Evolutionary conservation across 2,329 filamentous ascomycete species (phyloP), one percentile per base, ranked within the genome.

Genomic region (Zymoseptoria passerinii): DNA sequence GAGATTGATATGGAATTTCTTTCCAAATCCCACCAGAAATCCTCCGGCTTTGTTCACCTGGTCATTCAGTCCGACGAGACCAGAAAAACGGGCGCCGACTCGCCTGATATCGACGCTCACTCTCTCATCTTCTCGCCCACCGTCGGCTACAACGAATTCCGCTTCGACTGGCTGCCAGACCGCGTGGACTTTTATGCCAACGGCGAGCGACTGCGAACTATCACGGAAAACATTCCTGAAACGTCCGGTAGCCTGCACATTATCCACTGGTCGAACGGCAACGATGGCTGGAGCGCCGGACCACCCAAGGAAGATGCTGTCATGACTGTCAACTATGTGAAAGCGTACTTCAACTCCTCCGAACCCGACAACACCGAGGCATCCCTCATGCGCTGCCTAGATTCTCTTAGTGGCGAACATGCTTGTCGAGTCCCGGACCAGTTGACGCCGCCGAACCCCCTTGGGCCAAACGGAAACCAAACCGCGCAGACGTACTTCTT

Each of bases 1-100:
- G 88, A 92, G 67, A 90, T 92, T 66, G 88, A 92, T 70, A 84
- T 92, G 74, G 89, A 92, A 65, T 89, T 91, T 68, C 79, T 92
- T 2, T 89, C 87, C 2, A 50, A 55, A n/a, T 86, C 69, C 77
- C 82, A 52, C 78, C 79, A 55, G 71, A 74, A 27, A 77, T 77
- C 29, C 8, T 9, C 48, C 23, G 86, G 80, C 62, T 81, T 83
- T 0, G 77, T 91, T 55, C 89, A 91, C 68, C 81, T 92, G 1
- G 87, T 91, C n/a, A 76, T 91, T 6, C 89, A 92, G 68, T 87
- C 87, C 1, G 78, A 78, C 5, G 74, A 80, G 29, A 84, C 87
- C 0, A 78, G 78, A 1, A 69, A 76, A 10, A 76, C 78, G 4
- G 86, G 85, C 27, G 77, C 77, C 49, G 74, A 75, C 54, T 87